These are phyloP conservation scores for Nannochloropsis salina DNA, from an alignment of 108 stramenopile species.

Conservation along the genomic window DNA sequence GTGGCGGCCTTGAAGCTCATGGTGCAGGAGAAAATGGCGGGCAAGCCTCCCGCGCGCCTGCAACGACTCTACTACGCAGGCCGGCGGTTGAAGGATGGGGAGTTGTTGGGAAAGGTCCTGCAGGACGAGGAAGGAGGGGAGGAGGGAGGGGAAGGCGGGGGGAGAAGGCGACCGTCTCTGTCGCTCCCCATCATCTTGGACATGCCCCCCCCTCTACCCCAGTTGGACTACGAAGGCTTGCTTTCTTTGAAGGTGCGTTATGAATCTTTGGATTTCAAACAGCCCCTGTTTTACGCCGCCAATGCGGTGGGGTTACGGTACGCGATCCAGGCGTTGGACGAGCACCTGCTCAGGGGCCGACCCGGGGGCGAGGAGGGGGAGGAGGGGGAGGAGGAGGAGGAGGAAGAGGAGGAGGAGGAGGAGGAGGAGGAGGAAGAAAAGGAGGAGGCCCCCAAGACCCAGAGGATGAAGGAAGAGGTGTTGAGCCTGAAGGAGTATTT, in stretches of 20 bases:
- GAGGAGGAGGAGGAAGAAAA: background rate
- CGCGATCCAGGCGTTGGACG: conserved; percentile 4
- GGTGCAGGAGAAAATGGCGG: background rate
- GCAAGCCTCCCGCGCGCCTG: background rate
- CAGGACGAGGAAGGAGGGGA: background rate
- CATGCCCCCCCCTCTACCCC: conserved; percentile 1
- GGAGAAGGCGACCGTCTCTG: background rate
- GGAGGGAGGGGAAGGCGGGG: background rate
- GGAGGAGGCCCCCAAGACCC: background rate
- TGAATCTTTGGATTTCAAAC: conserved; percentile 10
- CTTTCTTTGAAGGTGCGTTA: background rate
- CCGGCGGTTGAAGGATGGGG: background rate
- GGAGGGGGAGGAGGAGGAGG: background rate
- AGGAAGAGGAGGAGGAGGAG: background rate
- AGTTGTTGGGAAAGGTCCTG: background rate
- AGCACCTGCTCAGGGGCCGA: background rate
- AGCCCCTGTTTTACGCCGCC: background rate
- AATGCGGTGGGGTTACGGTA: conserved; percentile 17
- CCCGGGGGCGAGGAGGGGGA: background rate
- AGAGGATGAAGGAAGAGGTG: background rate
- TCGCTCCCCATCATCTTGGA: background rate
- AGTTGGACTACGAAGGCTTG: conserved; percentile 5
- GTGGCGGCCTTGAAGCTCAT: background rate
- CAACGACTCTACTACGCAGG: conserved; percentile 6
- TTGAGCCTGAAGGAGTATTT: background rate